Evolutionary conservation across 371 early-diverging fungal genomes (phyloP).

Genomic region (Mortierella sp.): DNA sequence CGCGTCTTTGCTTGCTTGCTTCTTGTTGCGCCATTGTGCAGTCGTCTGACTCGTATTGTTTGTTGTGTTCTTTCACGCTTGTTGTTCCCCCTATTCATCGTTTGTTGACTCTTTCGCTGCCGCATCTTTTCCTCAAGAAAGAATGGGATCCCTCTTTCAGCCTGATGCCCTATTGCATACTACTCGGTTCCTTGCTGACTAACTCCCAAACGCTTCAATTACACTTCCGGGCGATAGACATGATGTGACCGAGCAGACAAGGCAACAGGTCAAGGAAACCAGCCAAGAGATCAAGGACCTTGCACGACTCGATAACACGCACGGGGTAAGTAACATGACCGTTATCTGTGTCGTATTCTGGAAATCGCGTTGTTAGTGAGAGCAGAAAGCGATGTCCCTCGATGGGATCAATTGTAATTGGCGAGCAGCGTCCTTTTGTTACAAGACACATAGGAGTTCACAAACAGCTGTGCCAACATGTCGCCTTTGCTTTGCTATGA

Average conservation of each 20-base stretch:
- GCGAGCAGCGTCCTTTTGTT: neutral
- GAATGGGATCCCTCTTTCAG: neutral
- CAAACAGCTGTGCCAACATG: constrained; percentile 29
- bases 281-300: constrained; percentile 81
- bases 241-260: constrained; percentile 84
- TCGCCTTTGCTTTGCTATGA: neutral
- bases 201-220: neutral
- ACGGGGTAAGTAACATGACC: constrained; percentile 52
- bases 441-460: no score
- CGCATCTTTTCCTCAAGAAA: neutral
- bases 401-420: neutral
- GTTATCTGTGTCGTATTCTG: neutral
- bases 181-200: neutral
- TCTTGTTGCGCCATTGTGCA: neutral
- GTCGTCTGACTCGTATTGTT: neutral
- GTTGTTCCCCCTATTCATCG: neutral
- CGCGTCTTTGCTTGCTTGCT: neutral
- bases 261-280: constrained; percentile 85
- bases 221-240: constrained; percentile 64
- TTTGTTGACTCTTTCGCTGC: neutral
- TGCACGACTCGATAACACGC: constrained; percentile 60
- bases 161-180: neutral
- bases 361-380: neutral
- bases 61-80: neutral
- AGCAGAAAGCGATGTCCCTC: neutral